phyloP scores from a whole-genome alignment of 2,329 filamentous ascomycete species.

The Penicillium sp. region DNA sequence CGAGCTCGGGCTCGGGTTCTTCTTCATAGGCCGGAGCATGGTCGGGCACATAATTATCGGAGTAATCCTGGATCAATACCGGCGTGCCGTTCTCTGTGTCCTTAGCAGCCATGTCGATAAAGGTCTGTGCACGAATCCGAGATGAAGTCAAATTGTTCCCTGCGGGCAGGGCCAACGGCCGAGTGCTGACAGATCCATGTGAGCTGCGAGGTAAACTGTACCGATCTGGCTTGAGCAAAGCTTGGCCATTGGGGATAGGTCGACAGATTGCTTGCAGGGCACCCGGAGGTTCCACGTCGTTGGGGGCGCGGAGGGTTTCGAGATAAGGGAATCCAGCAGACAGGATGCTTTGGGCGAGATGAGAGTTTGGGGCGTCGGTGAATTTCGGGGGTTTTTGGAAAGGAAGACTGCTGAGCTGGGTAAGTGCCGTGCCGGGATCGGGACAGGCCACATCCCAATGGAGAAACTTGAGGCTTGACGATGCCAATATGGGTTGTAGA shows the following conservation, averaged over 20 bases:
- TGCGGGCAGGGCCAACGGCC: slow-evolving; percentile 39
- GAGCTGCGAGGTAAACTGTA: slow-evolving; percentile 42
- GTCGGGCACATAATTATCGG: slow-evolving; percentile 36
- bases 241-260: slow-evolving; percentile 36
- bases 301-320: slow-evolving; percentile 40
- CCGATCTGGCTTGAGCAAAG: slow-evolving; percentile 38
- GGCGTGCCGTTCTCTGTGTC: slow-evolving; percentile 40
- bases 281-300: slow-evolving; percentile 43
- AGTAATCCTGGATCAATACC: slow-evolving; percentile 42
- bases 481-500: slow-evolving; percentile 48
- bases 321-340: slow-evolving; percentile 42
- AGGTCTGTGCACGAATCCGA: slow-evolving; percentile 44
- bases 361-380: slow-evolving; percentile 38
- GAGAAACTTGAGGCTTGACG: slow-evolving; percentile 47
- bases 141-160: slow-evolving; percentile 44
- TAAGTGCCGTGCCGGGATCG: slow-evolving; percentile 35
- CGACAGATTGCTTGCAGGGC: slow-evolving; percentile 43
- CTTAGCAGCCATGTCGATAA: slow-evolving; percentile 43
- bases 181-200: slow-evolving; percentile 39
- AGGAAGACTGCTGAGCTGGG: slow-evolving; percentile 36
- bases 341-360: slow-evolving; percentile 44
- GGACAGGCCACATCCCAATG: slow-evolving; percentile 54
- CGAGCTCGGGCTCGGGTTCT: slow-evolving; percentile 32
- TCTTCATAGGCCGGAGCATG: slow-evolving; percentile 31
- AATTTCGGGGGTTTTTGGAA: slow-evolving; percentile 34